Percentiles rank a stretch among this genome's conserved stretches.
Conservation (phyloP, 2,329 filamentous ascomycete species). For the Leptographium radiaticola region DNA sequence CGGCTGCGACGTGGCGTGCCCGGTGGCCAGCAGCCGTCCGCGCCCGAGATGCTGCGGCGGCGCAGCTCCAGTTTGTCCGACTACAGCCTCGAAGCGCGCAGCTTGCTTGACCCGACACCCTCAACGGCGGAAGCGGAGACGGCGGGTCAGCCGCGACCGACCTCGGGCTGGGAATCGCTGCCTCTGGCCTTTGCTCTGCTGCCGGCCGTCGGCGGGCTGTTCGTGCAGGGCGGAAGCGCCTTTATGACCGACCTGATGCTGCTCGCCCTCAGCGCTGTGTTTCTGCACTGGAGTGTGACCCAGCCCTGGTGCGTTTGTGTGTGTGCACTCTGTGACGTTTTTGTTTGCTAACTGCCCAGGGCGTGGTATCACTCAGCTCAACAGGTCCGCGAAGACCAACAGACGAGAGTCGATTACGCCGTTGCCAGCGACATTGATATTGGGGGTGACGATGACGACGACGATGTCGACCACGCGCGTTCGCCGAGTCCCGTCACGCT, state of each 20-base stretch:
- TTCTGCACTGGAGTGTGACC: slow-evolving; percentile 85
- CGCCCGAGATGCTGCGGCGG: slow-evolving; percentile 10
- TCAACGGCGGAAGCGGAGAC: slow-evolving; percentile 15
- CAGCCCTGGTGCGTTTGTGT: slow-evolving; percentile 61
- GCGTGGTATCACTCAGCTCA: slow-evolving; percentile 65
- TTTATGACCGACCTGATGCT: slow-evolving; percentile 79
- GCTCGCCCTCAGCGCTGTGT: slow-evolving; percentile 65
- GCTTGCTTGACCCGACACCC: slow-evolving; percentile 47
- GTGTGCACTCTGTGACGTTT: not conserved
- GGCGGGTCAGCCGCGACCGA: slow-evolving; percentile 35
- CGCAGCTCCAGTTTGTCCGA: slow-evolving; percentile 58
- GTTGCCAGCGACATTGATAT: slow-evolving; percentile 25
- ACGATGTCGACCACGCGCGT: not conserved
- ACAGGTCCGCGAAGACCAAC: slow-evolving; percentile 40
- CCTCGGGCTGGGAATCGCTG: slow-evolving; percentile 64
- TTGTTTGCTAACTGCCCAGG: slow-evolving; percentile 25
- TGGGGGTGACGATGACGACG: slow-evolving; percentile 5
- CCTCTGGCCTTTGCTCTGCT: slow-evolving; percentile 74
- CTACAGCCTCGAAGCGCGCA: slow-evolving; percentile 58
- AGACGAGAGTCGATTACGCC: slow-evolving; percentile 25
- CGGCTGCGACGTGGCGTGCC: not conserved
- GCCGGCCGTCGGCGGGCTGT: slow-evolving; percentile 69
- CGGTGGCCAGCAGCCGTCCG: not conserved
- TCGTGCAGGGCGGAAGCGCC: slow-evolving; percentile 74
- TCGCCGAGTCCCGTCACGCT: slow-evolving; percentile 12